phyloP scores from a whole-genome alignment of 305 asterid species.

The Plantago coronopus region DNA sequence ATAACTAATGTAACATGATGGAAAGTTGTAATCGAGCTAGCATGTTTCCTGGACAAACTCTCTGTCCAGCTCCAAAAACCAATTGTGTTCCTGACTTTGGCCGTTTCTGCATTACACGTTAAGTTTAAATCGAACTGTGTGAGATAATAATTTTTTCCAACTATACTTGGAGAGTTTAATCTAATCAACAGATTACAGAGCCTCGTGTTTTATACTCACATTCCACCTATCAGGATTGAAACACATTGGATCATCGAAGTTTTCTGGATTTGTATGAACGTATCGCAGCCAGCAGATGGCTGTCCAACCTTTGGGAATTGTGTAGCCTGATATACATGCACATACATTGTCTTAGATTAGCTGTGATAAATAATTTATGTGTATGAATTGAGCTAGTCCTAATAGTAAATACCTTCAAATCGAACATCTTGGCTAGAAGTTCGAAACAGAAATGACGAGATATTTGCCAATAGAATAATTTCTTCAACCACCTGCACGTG shows the following conservation, averaged over 20 bases:
- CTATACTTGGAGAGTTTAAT: background rate
- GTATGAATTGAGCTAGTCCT: background rate
- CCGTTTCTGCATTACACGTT: conserved; percentile 23
- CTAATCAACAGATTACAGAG: too few species aligned
- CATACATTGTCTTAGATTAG: too few species aligned
- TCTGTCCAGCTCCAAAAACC: conserved; percentile 52
- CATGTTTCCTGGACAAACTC: conserved; percentile 58
- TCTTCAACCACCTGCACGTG: conserved; percentile 49
- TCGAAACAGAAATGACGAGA: conserved; percentile 33
- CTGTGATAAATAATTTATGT: too few species aligned
- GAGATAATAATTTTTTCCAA: background rate
- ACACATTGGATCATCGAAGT: conserved; percentile 47
- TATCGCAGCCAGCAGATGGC: conserved; percentile 50
- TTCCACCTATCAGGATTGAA: conserved; percentile 61
- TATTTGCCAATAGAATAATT: conserved; percentile 39
- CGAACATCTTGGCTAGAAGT: conserved; percentile 43
- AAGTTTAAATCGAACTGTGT: background rate
- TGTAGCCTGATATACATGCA: conserved; percentile 31
- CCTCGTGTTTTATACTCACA: conserved; percentile 22
- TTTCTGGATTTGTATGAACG: conserved; percentile 43
- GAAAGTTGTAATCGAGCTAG: conserved; percentile 49
- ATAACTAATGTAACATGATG: conserved; percentile 45
- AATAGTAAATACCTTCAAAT: conserved; percentile 28
- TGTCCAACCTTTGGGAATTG: conserved; percentile 56
- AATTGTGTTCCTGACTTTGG: conserved; percentile 40